Evolutionary conservation across 2,329 filamentous ascomycete genomes (phyloP), one percentile per base, ranked within the genome.

Genomic region (Coleophoma cylindrospora): DNA sequence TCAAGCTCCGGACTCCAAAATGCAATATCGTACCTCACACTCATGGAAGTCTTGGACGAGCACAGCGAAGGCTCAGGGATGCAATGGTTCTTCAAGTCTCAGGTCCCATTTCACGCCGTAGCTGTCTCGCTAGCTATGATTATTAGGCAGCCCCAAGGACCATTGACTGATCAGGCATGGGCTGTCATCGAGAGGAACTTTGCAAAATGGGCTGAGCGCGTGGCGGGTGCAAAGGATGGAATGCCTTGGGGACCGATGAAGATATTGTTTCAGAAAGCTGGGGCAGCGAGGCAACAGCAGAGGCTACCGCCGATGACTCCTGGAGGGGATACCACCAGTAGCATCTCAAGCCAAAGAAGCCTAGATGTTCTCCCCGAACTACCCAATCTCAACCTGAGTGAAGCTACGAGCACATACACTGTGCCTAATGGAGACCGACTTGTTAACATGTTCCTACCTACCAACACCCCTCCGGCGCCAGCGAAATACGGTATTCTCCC

Each of bases 91-190:
- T 66, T 69, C 17, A 62, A 68, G 15, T 72, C 68, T 1, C 79
- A 76, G 61, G 72, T 77, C n/a, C 76, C 77, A 50, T 80, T 77
- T 77, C 77, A 80, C 55, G 70, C 76, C 7, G 64, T 80, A 1
- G 74, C 76, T 3, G 75, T 79, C 8, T 69, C 73, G 0, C 63
- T 80, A 10, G 76, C 75, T 1, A 75, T 78, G 53, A 67, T 80
- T 17, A 79, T 75, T 57, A 64, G 69, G 3, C 72, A 74, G 54
- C 71, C 73, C 2, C 63, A 68, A 38, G 47, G 50, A 17, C 47
- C 47, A 19, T 36, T 52, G 21, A 43, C 41, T 36, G 41, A 52
- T 14, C 15, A 44, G 43, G 76, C 77, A 1, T 81, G 78, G 78
- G 56, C 50, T 17, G 66, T 74, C 17, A 66, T 80, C 27, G 74